Evolutionary conservation across 2,329 filamentous ascomycete species (phyloP), one percentile per base, ranked within the genome.

Genomic region (Tolypocladium nubicola): DNA sequence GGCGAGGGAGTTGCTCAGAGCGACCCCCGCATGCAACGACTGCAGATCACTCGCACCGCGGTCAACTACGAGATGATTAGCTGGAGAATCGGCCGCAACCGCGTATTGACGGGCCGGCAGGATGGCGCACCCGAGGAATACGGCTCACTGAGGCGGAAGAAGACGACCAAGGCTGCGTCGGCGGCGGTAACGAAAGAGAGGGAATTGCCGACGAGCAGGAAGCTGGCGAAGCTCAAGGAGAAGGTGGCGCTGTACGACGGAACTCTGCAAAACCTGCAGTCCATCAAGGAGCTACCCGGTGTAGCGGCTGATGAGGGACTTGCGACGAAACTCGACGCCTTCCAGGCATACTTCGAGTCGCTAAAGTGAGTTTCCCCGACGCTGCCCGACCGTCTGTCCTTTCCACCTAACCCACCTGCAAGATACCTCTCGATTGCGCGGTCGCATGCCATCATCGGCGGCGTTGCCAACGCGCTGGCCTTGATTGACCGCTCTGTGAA

Each of bases 11-110:
- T 96, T 16, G 82, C 89, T 26, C 89, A 90, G 69, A 86, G 90
- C 57, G 93, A 99, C 67, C 75, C 84, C 40, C 84, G 90, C 58
- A 91, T 99, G 85, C 94, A 99, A 73, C 86, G 91, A 64, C 76
- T 99, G 52, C 92, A 96, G 63, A 88, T 99, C 58, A 96, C 92
- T 4, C 87, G 89, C 60, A 95, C 95, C 0, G 91, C 93, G 1
- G 90, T 97, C 57, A 96, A 94, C 71, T 97, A 96, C 70, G 89
- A 90, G 63, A 84, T 97, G 72, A 88, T 99, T 57, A 92, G 90
- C 67, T 97, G 92, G 92, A 83, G 94, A 70, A 89, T 97, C 61
- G 93, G 93, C 33, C 86, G 94, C 53, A 97, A 99, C 71, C 82
- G 94, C 56, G 87, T 96, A 0, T 76, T 99, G 60, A 89, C 90